Conservation (phyloP, 2,329 filamentous ascomycete genomes). For the Aspergillus brasiliensis region DNA sequence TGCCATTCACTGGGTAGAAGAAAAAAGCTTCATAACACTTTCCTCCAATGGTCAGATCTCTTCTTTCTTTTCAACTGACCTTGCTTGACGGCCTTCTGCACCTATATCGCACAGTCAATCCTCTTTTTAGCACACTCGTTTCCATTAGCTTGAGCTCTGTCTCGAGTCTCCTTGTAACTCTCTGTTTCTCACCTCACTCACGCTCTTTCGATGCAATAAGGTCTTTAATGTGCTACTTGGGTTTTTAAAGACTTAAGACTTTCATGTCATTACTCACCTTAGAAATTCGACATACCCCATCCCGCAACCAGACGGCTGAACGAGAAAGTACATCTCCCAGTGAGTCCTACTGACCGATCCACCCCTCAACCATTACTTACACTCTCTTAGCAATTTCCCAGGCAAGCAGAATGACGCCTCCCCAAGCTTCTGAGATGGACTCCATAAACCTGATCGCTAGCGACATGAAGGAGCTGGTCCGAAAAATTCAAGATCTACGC, state of each 20-base stretch:
- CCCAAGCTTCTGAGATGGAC: conserved; percentile 4
- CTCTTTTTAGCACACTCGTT: too few species aligned
- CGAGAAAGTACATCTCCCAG: background rate
- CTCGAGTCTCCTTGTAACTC: too few species aligned
- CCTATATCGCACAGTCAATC: too few species aligned
- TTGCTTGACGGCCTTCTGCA: background rate
- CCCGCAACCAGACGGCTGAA: background rate
- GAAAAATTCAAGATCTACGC: conserved; percentile 61
- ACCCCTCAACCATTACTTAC: background rate
- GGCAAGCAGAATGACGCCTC: conserved; percentile 1
- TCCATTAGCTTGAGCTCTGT: too few species aligned
- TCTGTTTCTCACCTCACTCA: too few species aligned
- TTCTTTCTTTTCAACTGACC: background rate
- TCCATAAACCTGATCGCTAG: conserved; percentile 32
- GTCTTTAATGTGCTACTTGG: too few species aligned
- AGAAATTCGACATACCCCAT: background rate
- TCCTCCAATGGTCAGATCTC: background rate
- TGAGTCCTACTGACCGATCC: background rate
- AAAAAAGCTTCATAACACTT: background rate
- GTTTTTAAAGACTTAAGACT: too few species aligned
- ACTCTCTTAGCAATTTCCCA: background rate
- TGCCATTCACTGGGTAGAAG: background rate
- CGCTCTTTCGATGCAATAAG: too few species aligned
- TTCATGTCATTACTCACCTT: background rate
- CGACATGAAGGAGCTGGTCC: conserved; percentile 42